phyloP scores from a whole-genome alignment of 1,139 yeast species.

The Saccharomyces pastorianus region DNA sequence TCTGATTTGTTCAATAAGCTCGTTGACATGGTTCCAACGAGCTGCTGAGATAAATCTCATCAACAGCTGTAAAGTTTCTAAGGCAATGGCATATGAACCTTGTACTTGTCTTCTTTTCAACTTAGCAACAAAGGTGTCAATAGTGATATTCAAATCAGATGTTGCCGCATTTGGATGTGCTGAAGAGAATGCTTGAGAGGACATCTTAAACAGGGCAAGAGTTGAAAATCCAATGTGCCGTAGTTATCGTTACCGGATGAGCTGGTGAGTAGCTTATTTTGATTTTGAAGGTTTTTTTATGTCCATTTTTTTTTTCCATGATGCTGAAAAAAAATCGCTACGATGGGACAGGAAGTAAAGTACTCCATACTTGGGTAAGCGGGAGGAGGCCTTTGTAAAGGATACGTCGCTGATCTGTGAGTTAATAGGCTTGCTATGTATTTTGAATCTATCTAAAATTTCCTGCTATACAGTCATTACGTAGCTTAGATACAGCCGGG shows the following conservation, averaged over 20 bases:
- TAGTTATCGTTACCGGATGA: neutral
- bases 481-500: neutral
- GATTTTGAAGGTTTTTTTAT: neutral
- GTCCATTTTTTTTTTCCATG: neutral
- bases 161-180: slow-evolving; percentile 5
- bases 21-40: slow-evolving; percentile 73
- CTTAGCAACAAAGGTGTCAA: slow-evolving; percentile 36
- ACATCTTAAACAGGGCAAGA: neutral
- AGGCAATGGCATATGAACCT: slow-evolving; percentile 64
- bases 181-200: slow-evolving; percentile 7
- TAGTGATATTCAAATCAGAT: slow-evolving; percentile 30
- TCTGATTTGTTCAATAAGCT: slow-evolving; percentile 63
- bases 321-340: neutral
- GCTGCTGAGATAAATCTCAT: slow-evolving; percentile 87
- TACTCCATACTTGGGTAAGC: too few species aligned
- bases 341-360: neutral
- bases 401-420: too few species aligned
- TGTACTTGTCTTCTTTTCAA: slow-evolving; percentile 29
- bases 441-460: neutral
- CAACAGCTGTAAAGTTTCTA: slow-evolving; percentile 77
- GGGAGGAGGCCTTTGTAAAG: too few species aligned
- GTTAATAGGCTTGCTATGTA: neutral
- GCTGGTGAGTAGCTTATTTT: neutral
- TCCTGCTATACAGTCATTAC: neutral
- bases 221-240: neutral